Conservation (phyloP, 768 basidiomycete species). For the Rossbeevera mucosa region DNA sequence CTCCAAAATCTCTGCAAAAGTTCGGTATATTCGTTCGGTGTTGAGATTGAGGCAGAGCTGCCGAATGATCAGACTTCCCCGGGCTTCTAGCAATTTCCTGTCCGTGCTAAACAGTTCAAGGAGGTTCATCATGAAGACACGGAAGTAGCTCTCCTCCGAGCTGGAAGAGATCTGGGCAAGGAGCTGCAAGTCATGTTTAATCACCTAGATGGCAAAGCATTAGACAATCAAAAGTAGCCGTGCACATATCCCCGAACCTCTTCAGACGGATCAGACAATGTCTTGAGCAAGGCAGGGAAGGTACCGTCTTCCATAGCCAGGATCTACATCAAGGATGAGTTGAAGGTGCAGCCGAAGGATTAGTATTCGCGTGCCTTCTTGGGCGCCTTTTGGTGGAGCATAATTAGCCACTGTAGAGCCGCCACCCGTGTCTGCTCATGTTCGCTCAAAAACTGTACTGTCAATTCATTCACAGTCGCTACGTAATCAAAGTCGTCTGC, state of each 20-base stretch:
- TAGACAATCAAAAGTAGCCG: not conserved
- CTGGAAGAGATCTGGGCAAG: constrained; percentile 95
- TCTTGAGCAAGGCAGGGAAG: constrained; percentile 93
- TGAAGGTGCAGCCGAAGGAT: not conserved
- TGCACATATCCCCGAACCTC: constrained; percentile 49
- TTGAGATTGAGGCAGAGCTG: constrained; percentile 92
- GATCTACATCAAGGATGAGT: constrained; percentile 49
- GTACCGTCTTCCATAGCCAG: constrained; percentile 95
- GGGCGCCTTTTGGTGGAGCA: constrained; percentile 97
- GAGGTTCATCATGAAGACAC: constrained; percentile 91
- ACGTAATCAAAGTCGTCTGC: constrained; percentile 86
- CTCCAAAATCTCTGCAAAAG: constrained; percentile 95
- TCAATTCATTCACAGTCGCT: constrained; percentile 86
- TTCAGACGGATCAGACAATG: constrained; percentile 92
- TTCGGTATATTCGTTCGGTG: constrained; percentile 91
- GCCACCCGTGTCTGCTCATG: constrained; percentile 95
- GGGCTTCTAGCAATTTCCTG: constrained; percentile 77
- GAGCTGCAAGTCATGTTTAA: constrained; percentile 93
- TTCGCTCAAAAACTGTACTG: constrained; percentile 91
- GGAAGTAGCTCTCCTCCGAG: constrained; percentile 95
- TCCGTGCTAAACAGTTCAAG: constrained; percentile 95
- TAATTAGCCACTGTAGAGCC: constrained; percentile 95
- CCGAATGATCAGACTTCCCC: constrained; percentile 93
- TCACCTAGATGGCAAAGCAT: constrained; percentile 52
- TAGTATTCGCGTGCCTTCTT: constrained; percentile 59